Evolutionary conservation across 768 basidiomycete species (phyloP), one percentile per base, ranked within the genome.

Genomic region (Tricholoma sp.): DNA sequence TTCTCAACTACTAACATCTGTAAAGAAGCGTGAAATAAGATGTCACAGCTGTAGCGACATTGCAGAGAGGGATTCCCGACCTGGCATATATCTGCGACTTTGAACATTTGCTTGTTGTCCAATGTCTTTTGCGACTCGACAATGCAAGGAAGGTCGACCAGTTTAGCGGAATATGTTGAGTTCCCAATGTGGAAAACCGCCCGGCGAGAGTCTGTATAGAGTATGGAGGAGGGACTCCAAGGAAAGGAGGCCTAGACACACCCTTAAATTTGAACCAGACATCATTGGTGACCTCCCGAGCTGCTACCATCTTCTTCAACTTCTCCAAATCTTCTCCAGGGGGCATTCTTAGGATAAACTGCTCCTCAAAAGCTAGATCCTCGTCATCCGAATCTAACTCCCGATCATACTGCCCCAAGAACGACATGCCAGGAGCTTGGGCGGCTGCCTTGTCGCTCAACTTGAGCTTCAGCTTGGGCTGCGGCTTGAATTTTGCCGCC

Each of bases 221-320:
- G 6, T 9, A 31, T 49, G 29, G 32, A 32, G 29, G 13, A 29
- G 12, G 29, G 12, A 10, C 8, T 32, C 12, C 15, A 49, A 49
- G 31, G 3, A 15, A 13, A 10, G 9, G 18, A 7, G 36, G 54
- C 53, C 33, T 32, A 44, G 1, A 57, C 66, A 56, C 64, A 93
- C 94, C 94, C 74, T 97, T 93, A 70, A 99, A 98, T 73, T 96
- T 97, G 81, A 99, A 95, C 91, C 94, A 98, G 11, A 90, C 85
- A 62, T 95, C 95, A 63, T 86, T 85, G 11, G 81, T 67, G 6
- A 93, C 76, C 66, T 95, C 92, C 59, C 93, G 80, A 50, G 85
- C 73, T 52, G 84, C 80, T 33, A 94, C 85, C 81, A 90, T 87
- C 75, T 92, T 91, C 69, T 83, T 82, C 57, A 96, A 65, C 64